Evolutionary conservation across 2,329 filamentous ascomycete genomes (phyloP), one percentile per base, ranked within the genome.

Genomic region (Chaetothyriales sp.): DNA sequence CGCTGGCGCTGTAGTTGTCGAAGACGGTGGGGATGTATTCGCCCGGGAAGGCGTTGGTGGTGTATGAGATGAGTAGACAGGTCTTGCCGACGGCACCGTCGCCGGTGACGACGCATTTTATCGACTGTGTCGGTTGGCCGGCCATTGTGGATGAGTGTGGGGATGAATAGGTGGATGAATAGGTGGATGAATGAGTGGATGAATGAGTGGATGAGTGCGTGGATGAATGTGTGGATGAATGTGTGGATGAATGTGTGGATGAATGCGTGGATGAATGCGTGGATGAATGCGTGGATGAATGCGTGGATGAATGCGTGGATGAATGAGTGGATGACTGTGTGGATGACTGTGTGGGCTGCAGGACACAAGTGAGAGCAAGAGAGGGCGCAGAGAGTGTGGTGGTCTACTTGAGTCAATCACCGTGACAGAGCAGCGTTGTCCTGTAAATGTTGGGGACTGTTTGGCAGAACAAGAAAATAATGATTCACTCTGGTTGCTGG

Each of bases 11-110:
- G 76, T 97, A 97, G 75, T 98, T 98, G 69, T 97, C 90, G 72
- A 97, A 97, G 58, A 98, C 92, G 64, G 92, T 98, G 61, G 92
- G 92, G 63, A 98, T 97, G 73, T 98, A 98, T 77, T 98, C 92
- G 70, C 92, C 92, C n/a, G 92, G 92, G 70, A 98, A 98, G 60
- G 92, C 92, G 75, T 97, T 98, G 58, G 92, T 98, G 58, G 92
- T 97, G 75, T 98, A 98, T 50, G 90, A 97, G 69, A 98, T 98
- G 64, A 98, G 83, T 55, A 98, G 83, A 77, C 92, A 98, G 77
- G 92, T 98, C 90, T 98, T 98, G 72, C 92, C 92, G 64, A 98
- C 92, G 68, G 92, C 92, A 86, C 92, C 92, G 71, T 98, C 92
- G 74, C 92, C 92, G 58, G 92, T 97, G 67, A 98, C 92, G 68